Conservation (phyloP, 495 filamentous ascomycete genomes). For the Penicillium longicatenatum region DNA sequence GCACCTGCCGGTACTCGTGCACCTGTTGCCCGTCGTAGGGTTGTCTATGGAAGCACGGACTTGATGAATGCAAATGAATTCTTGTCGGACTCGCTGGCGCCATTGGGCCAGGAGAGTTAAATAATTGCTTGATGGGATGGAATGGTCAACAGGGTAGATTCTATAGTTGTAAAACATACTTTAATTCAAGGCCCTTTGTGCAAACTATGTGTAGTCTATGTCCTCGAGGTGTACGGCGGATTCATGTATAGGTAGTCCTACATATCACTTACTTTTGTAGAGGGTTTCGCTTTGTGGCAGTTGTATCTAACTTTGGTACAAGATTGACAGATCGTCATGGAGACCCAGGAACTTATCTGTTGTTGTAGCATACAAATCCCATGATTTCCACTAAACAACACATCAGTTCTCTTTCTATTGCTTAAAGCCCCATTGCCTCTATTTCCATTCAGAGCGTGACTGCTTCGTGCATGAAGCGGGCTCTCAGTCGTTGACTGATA, state of each 20-base stretch:
- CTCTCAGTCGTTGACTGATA: neutral
- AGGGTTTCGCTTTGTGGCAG: no score
- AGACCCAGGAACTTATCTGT: no score
- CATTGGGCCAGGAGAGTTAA: slow-evolving; percentile 69
- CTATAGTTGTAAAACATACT: slow-evolving; percentile 21
- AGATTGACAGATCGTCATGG: neutral
- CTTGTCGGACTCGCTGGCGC: slow-evolving; percentile 74
- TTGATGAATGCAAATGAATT: slow-evolving; percentile 90
- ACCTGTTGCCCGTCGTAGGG: slow-evolving; percentile 59
- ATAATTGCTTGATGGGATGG: slow-evolving; percentile 5
- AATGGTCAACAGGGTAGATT: slow-evolving; percentile 1
- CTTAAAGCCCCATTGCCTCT: no score
- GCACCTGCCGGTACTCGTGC: slow-evolving; percentile 48
- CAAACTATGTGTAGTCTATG: no score
- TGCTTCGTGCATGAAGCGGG: neutral
- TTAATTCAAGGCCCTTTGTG: slow-evolving; percentile 14
- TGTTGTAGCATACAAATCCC: no score
- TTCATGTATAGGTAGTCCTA: neutral
- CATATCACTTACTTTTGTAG: no score
- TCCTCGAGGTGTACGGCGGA: no score
- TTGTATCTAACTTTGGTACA: neutral
- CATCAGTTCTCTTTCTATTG: neutral
- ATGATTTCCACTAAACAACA: no score
- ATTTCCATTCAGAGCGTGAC: neutral
- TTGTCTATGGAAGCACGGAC: slow-evolving; percentile 96